These are phyloP conservation scores for Trametes cubensis DNA, from an alignment of 768 basidiomycete genomes.

Conservation along the genomic window DNA sequence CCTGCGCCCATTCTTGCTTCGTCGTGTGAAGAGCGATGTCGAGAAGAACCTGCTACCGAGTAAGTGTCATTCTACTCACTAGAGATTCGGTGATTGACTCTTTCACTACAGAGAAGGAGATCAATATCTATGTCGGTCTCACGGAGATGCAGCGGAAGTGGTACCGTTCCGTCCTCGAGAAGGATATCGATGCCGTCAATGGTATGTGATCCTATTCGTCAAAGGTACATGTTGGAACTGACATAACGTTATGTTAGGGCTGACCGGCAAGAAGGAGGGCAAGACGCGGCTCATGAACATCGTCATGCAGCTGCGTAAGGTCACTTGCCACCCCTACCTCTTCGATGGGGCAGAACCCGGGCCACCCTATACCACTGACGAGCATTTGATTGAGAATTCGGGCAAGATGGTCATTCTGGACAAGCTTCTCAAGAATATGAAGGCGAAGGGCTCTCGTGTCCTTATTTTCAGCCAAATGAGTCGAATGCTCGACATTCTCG, in stretches of 20 bases:
- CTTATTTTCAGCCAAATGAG: conserved; percentile 99
- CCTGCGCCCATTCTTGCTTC: conserved; percentile 88
- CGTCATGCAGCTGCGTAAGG: conserved; percentile 97
- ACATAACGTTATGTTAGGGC: conserved; percentile 45
- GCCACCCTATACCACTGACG: conserved; percentile 97
- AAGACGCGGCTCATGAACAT: conserved; percentile 98
- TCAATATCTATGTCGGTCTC: conserved; percentile 96
- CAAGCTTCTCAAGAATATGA: conserved; percentile 86
- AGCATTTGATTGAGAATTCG: conserved; percentile 90
- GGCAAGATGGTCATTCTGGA: conserved; percentile 99
- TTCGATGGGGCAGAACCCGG: conserved; percentile 99
- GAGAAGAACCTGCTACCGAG: conserved; percentile 95
- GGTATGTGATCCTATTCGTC: conserved; percentile 46
- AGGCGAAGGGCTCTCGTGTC: conserved; percentile 89
- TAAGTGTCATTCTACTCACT: conserved; percentile 36
- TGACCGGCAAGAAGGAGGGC: conserved; percentile 97
- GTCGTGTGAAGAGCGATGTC: conserved; percentile 94
- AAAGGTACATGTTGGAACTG: too few relatives aligned
- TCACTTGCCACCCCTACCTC: conserved; percentile 88
- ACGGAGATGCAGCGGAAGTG: conserved; percentile 98
- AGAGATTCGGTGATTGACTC: not conserved
- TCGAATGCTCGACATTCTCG: conserved; percentile 95
- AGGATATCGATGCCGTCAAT: conserved; percentile 98
- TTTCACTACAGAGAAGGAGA: conserved; percentile 79
- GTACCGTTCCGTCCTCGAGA: conserved; percentile 95